A percentile compares a stretch with the other conserved stretches of the same genome.
Evolutionary conservation across 768 basidiomycete genomes (phyloP).

Genomic region (Porphyrellus cyaneotinctus): DNA sequence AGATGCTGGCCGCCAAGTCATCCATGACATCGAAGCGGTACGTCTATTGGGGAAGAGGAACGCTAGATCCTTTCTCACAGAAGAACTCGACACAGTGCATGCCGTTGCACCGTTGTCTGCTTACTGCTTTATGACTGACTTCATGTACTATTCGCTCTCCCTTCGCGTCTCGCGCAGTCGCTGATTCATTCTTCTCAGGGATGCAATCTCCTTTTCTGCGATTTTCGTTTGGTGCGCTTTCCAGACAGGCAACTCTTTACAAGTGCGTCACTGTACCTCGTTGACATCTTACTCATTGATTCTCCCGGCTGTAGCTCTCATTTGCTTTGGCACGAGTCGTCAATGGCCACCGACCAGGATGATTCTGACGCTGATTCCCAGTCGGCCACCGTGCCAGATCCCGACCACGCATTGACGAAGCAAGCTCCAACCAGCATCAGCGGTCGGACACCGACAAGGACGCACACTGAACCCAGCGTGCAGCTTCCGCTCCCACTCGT

Average conservation of each 20-base stretch:
- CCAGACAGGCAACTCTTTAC: slow-evolving; percentile 75
- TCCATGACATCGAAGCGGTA: slow-evolving; percentile 19
- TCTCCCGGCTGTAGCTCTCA: slow-evolving; percentile 47
- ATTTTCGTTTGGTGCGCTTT: slow-evolving; percentile 84
- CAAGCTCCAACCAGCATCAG: not conserved
- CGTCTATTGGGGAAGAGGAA: slow-evolving; percentile 1
- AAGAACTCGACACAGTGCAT: slow-evolving; percentile 24
- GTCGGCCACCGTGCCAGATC: not conserved
- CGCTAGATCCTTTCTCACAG: slow-evolving; percentile 13
- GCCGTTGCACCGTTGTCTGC: slow-evolving; percentile 53
- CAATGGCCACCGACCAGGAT: slow-evolving; percentile 25
- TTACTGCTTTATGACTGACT: slow-evolving; percentile 79
- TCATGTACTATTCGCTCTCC: slow-evolving; percentile 43
- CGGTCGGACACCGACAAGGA: not conserved
- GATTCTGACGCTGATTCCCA: not conserved
- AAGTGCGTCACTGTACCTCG: slow-evolving; percentile 36
- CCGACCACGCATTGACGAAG: not conserved
- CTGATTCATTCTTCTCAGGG: slow-evolving; percentile 35
- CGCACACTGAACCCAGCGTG: not conserved
- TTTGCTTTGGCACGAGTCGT: slow-evolving; percentile 83
- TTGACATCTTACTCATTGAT: not conserved
- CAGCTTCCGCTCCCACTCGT: slow-evolving; percentile 3
- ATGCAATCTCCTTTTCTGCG: slow-evolving; percentile 71
- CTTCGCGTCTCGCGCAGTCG: too few relatives aligned
- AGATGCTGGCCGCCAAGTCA: too few relatives aligned